Conservation (phyloP, 805 yeast genomes). For the Saccharomyces paradoxus region DNA sequence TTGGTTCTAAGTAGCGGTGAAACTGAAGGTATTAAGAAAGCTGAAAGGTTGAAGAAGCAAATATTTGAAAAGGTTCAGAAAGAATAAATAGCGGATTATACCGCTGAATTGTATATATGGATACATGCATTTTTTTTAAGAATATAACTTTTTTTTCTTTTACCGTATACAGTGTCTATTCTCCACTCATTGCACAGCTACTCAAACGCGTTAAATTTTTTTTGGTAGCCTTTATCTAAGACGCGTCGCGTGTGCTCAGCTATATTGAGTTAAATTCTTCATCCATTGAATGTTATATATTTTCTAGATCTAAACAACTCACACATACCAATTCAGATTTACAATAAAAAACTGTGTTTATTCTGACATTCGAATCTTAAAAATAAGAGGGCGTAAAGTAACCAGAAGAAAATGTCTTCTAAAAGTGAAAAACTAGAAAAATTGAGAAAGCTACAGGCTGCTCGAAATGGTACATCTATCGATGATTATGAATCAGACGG, state of each 20-base stretch:
- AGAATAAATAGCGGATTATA: not conserved
- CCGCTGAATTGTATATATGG: not conserved
- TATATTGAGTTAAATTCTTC: not conserved
- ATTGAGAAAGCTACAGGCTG: slow-evolving; percentile 52
- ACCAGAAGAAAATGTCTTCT: slow-evolving; percentile 27
- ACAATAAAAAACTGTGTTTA: not conserved
- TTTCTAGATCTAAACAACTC: not conserved
- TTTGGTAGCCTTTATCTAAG: not conserved
- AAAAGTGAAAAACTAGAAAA: slow-evolving; percentile 45
- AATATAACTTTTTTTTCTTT: not conserved
- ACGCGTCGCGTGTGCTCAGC: not conserved
- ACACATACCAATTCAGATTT: not conserved
- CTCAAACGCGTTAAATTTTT: not conserved
- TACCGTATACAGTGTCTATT: not conserved
- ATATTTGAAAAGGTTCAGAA: slow-evolving; percentile 6
- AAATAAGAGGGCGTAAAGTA: not conserved
- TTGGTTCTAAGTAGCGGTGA: slow-evolving; percentile 75
- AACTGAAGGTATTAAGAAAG: slow-evolving; percentile 41
- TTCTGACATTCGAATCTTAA: not conserved
- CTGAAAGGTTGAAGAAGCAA: slow-evolving; percentile 41
- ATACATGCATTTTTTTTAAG: not conserved
- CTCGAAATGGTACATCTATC: slow-evolving; percentile 32
- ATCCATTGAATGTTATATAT: not conserved
- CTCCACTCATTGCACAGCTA: not conserved
- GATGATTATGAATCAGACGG: slow-evolving; percentile 37